phyloP scores from a whole-genome alignment of 495 filamentous ascomycete genomes.

The Tuber borchii region DNA sequence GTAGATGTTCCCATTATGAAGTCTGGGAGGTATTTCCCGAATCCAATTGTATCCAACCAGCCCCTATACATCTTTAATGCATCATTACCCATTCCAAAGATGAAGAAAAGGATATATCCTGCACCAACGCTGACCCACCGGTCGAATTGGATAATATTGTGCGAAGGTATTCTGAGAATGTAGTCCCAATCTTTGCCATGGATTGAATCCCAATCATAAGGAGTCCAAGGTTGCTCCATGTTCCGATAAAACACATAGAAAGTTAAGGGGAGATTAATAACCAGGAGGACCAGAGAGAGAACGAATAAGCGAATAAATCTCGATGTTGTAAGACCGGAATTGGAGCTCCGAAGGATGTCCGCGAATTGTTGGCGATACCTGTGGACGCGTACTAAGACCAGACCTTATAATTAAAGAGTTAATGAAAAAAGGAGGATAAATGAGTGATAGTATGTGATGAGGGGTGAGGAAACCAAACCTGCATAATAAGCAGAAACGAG shows the following conservation, averaged over 20 bases:
- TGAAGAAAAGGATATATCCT: slow-evolving; percentile 59
- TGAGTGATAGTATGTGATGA: slow-evolving; percentile 17
- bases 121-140: slow-evolving; percentile 61
- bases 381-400: slow-evolving; percentile 62
- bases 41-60: slow-evolving; percentile 49
- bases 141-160: slow-evolving; percentile 53
- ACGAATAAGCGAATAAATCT: slow-evolving; percentile 73
- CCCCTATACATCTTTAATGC: slow-evolving; percentile 64
- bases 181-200: slow-evolving; percentile 55
- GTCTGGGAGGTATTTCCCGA: slow-evolving; percentile 48
- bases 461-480: slow-evolving; percentile 50
- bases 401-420: slow-evolving; percentile 46
- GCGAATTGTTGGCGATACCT: slow-evolving; percentile 60
- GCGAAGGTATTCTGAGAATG: slow-evolving; percentile 58
- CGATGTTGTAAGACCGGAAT: slow-evolving; percentile 56
- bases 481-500: slow-evolving; percentile 62
- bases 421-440: slow-evolving; percentile 7
- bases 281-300: slow-evolving; percentile 61
- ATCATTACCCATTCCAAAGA: slow-evolving; percentile 77
- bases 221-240: slow-evolving; percentile 45
- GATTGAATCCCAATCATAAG: slow-evolving; percentile 52
- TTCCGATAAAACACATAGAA: slow-evolving; percentile 57
- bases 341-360: slow-evolving; percentile 52
- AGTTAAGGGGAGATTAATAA: slow-evolving; percentile 59
- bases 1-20: slow-evolving; percentile 33